Evolutionary conservation across 192 early-diverging fungal genomes (phyloP).

Genomic region (Mortierella antarctica): DNA sequence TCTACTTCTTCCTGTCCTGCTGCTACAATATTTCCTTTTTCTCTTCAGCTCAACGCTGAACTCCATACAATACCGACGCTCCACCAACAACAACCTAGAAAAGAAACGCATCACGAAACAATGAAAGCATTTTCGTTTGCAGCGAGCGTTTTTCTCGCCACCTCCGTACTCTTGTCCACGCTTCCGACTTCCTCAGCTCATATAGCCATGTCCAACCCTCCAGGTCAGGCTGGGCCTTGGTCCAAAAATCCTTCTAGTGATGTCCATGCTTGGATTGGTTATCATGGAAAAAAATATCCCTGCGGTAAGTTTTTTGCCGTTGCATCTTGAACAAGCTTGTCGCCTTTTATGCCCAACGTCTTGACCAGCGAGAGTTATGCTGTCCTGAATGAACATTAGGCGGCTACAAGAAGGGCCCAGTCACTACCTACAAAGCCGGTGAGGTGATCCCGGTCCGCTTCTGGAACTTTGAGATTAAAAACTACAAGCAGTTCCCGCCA

Average conservation of each 20-base stretch:
- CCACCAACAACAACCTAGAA: not conserved
- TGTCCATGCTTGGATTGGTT: slow-evolving; percentile 44
- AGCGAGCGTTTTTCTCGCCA: slow-evolving; percentile 15
- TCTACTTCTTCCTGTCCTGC: too few relatives aligned
- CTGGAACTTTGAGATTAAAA: slow-evolving; percentile 41
- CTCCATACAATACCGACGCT: too few relatives aligned
- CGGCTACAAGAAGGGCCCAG: slow-evolving; percentile 49
- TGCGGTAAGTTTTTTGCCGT: slow-evolving; percentile 18
- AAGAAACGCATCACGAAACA: not conserved
- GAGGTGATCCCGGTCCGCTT: slow-evolving; percentile 59
- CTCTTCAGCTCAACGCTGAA: too few relatives aligned
- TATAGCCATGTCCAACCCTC: slow-evolving; percentile 43
- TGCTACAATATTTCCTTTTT: too few relatives aligned
- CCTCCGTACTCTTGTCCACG: slow-evolving; percentile 10
- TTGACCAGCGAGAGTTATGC: too few relatives aligned
- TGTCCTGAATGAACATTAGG: slow-evolving; percentile 11
- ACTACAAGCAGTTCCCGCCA: slow-evolving; percentile 38
- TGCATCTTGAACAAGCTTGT: not conserved
- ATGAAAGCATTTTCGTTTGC: slow-evolving; percentile 28
- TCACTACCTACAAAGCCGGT: slow-evolving; percentile 60
- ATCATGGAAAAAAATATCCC: slow-evolving; percentile 43
- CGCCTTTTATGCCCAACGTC: too few relatives aligned
- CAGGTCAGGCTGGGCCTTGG: slow-evolving; percentile 38
- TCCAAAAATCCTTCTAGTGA: slow-evolving; percentile 5
- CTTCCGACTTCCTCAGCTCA: slow-evolving; percentile 33